Conservation (phyloP, 2,329 filamentous ascomycete genomes). For the Talaromyces sp. region DNA sequence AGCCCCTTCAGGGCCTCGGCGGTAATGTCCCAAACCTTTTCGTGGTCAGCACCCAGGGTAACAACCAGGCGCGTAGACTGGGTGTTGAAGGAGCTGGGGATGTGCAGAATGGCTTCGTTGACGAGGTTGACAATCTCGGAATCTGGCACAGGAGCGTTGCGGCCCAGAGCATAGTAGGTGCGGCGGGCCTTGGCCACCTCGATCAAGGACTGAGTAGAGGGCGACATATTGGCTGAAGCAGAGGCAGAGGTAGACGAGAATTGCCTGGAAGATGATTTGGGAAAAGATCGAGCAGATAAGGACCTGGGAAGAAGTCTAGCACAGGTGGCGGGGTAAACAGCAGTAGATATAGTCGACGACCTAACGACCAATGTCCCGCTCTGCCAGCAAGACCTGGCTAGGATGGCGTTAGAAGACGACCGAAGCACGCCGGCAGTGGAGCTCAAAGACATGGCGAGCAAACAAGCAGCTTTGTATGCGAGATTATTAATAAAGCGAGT, state of each 20-base stretch:
- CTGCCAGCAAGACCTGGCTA: background rate
- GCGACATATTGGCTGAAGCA: constrained; percentile 8
- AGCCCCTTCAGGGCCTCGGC: constrained; percentile 60
- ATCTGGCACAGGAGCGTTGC: constrained; percentile 29
- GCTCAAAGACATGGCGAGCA: background rate
- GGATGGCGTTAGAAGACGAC: background rate
- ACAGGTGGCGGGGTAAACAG: background rate
- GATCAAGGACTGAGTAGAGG: constrained; percentile 20
- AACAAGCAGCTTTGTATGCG: background rate
- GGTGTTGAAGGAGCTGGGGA: constrained; percentile 82
- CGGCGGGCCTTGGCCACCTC: constrained; percentile 28
- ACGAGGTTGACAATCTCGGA: constrained; percentile 32
- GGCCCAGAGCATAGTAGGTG: constrained; percentile 31
- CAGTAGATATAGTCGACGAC: constrained; percentile 1
- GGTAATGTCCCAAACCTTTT: constrained; percentile 77
- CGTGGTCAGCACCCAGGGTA: constrained; percentile 75
- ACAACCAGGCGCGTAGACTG: constrained; percentile 75
- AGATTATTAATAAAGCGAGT: background rate
- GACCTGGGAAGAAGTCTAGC: background rate
- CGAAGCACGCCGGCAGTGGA: background rate
- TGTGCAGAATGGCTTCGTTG: constrained; percentile 53
- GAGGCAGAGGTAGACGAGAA: background rate
- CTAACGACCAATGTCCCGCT: background rate
- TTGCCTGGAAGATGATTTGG: background rate
- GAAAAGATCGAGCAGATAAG: background rate